phyloP scores from a whole-genome alignment of 148 eudicot species.

The Gaultheria prostrata region DNA sequence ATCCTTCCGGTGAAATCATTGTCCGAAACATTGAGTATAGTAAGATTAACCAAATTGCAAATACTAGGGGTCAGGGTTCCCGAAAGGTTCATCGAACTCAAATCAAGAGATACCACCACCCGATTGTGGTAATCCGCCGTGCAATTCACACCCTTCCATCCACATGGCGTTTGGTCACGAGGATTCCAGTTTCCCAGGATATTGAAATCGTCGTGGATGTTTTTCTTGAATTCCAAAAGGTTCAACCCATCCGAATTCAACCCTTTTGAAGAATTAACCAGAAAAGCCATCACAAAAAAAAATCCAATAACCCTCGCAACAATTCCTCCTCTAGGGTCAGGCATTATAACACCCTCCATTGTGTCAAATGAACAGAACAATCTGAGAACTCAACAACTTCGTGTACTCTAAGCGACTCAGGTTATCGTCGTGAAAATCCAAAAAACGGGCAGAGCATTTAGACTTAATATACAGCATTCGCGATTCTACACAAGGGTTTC shows the following conservation, averaged over 20 bases:
- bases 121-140: slow-evolving; percentile 25
- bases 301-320: slow-evolving; percentile 33
- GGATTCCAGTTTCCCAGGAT: slow-evolving; percentile 59
- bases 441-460: not conserved
- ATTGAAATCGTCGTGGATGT: slow-evolving; percentile 41
- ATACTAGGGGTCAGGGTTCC: slow-evolving; percentile 68
- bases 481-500: not conserved
- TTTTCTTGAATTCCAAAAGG: slow-evolving; percentile 64
- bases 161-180: slow-evolving; percentile 69
- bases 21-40: slow-evolving; percentile 46
- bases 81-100: slow-evolving; percentile 60
- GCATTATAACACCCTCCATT: slow-evolving; percentile 39
- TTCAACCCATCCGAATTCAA: slow-evolving; percentile 72
- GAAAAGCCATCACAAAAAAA: slow-evolving; percentile 25
- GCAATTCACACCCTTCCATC: slow-evolving; percentile 83
- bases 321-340: slow-evolving; percentile 28
- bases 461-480: not conserved
- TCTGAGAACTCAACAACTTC: slow-evolving; percentile 5
- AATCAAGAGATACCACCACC: slow-evolving; percentile 59
- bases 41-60: slow-evolving; percentile 54
- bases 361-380: slow-evolving; percentile 13
- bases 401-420: not conserved
- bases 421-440: not conserved
- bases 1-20: slow-evolving; percentile 56
- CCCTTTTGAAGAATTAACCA: slow-evolving; percentile 47